Percentiles rank a stretch among this genome's conserved stretches.
These are phyloP conservation scores for Hypsizygus marmoreus DNA, from an alignment of 768 basidiomycete species.

Conservation along the genomic window DNA sequence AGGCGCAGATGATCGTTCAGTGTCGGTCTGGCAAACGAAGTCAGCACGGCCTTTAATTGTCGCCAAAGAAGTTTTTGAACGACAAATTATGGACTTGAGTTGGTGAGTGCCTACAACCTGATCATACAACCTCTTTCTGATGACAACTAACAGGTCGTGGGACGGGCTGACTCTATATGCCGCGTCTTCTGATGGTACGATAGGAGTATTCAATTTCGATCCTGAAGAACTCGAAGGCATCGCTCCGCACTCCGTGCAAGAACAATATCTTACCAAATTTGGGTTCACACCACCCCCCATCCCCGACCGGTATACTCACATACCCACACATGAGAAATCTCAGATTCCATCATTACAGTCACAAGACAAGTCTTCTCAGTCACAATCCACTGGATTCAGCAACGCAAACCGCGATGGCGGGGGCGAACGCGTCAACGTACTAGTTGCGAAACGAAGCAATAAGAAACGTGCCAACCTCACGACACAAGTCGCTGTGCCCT, in stretches of 20 bases:
- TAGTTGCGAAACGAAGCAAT: conserved; percentile 71
- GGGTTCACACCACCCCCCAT: conserved; percentile 69
- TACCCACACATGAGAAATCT: conserved; percentile 21
- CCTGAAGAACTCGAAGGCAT: conserved; percentile 80
- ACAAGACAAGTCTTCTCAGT: conserved; percentile 36
- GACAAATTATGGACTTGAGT: conserved; percentile 93
- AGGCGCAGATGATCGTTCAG: conserved; percentile 89
- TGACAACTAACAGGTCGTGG: conserved; percentile 65
- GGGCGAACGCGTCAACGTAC: conserved; percentile 67
- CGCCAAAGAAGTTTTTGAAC: conserved; percentile 89
- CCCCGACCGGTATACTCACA: conserved; percentile 72
- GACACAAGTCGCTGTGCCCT: conserved; percentile 23
- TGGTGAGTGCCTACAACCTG: conserved; percentile 59
- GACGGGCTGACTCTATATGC: conserved; percentile 93
- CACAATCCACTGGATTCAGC: conserved; percentile 29
- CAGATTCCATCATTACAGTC: conserved; percentile 53
- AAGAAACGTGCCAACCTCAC: conserved; percentile 57
- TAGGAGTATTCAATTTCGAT: conserved; percentile 87
- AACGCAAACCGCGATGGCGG: conserved; percentile 39
- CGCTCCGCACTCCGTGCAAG: conserved; percentile 70
- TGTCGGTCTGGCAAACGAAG: conserved; percentile 97
- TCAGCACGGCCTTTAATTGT: conserved; percentile 89
- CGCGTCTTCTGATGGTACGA: conserved; percentile 93
- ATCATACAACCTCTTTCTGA: conserved; percentile 6
- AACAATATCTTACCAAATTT: conserved; percentile 81